A percentile compares a stretch with the other conserved stretches of the same genome.
These are phyloP conservation scores for Talinum fruticosum DNA, from an alignment of 148 eudicot species.

Conservation along the genomic window DNA sequence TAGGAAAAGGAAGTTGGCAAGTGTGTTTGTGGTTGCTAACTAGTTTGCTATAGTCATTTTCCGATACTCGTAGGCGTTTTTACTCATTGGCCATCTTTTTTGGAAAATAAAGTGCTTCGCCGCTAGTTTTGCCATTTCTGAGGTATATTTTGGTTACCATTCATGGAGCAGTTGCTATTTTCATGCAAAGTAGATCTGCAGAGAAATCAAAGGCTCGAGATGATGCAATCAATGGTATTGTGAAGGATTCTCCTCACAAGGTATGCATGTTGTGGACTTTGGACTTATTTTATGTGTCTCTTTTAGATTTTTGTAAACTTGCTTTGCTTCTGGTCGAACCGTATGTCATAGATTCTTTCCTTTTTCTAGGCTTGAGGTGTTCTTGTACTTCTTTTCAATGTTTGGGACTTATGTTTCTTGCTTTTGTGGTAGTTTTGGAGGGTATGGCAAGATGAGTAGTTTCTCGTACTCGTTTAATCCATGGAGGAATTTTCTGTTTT, in stretches of 20 bases:
- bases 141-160: conserved; percentile 86
- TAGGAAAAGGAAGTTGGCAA: not conserved
- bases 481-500: not conserved
- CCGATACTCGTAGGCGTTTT: not conserved
- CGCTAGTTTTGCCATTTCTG: conserved; percentile 53
- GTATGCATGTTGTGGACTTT: conserved; percentile 34
- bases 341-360: conserved; percentile 5
- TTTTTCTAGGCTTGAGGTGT: not conserved
- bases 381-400: not conserved
- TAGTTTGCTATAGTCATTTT: not conserved
- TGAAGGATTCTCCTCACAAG: conserved; percentile 85
- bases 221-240: conserved; percentile 45
- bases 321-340: not conserved
- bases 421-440: too few relatives aligned
- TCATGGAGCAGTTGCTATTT: conserved; percentile 99
- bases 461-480: not conserved
- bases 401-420: not conserved
- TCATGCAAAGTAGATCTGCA: conserved; percentile 91
- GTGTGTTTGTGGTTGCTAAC: not conserved
- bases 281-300: not conserved
- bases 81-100: conserved; percentile 14
- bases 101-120: conserved; percentile 28
- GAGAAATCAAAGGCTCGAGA: conserved; percentile 53
- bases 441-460: not conserved
- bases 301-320: conserved; percentile 1